Evolutionary conservation across 1,284 basidiomycete species (phyloP).

Genomic region (Thecaphora thlaspeos): DNA sequence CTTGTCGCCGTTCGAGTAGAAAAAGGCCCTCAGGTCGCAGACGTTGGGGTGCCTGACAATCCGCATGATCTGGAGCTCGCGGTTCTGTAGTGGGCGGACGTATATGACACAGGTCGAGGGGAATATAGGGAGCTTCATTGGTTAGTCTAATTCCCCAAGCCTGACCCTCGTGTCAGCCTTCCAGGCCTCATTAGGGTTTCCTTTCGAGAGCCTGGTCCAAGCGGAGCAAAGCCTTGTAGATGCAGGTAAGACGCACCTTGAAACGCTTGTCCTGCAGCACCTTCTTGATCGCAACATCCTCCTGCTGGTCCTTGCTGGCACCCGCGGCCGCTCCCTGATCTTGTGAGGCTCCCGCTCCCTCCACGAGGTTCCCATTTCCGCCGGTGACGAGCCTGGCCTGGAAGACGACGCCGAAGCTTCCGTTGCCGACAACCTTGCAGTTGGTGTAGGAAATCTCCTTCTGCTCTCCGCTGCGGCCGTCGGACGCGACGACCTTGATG

Average conservation of each 20-base stretch:
- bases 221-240: not conserved
- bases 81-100: too few species aligned
- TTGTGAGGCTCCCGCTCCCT: slow-evolving; percentile 15
- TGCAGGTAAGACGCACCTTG: slow-evolving; percentile 69
- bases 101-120: too few species aligned
- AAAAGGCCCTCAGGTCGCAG: slow-evolving; percentile 94
- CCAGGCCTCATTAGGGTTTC: too few species aligned
- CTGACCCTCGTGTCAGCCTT: too few species aligned
- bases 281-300: slow-evolving; percentile 99
- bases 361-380: slow-evolving; percentile 18
- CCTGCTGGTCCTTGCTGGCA: slow-evolving; percentile 55
- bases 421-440: slow-evolving; percentile 98
- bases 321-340: slow-evolving; percentile 22
- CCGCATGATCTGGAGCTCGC: slow-evolving; percentile 99
- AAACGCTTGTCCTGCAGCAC: slow-evolving; percentile 99
- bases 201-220: too few species aligned
- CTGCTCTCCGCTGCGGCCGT: slow-evolving; percentile 87
- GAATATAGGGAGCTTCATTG: too few species aligned
- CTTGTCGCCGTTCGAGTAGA: slow-evolving; percentile 99
- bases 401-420: slow-evolving; percentile 97
- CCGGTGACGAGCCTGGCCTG: slow-evolving; percentile 64
- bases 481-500: slow-evolving; percentile 88
- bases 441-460: slow-evolving; percentile 90
- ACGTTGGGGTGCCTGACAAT: slow-evolving; percentile 97
- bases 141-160: too few species aligned